A percentile compares a stretch with the other conserved stretches of the same genome.
Conservation (phyloP, 1,284 basidiomycete genomes). For the Retiboletus flavoniger region DNA sequence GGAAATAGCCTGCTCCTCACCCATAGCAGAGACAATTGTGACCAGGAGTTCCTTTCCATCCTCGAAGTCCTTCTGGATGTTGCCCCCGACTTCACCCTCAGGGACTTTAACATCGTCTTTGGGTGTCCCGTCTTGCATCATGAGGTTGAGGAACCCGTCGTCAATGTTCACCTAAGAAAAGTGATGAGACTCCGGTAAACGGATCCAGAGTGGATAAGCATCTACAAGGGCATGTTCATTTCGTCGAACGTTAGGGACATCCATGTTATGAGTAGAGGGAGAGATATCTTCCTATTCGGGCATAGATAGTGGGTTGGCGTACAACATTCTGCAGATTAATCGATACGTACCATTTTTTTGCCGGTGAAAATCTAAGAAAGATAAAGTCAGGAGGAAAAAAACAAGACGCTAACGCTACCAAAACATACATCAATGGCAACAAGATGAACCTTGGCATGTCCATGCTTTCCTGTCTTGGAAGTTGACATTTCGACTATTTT, state of each 20-base stretch:
- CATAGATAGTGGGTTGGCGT: not conserved
- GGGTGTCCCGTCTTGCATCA: slow-evolving; percentile 77
- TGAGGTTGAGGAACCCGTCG: slow-evolving; percentile 93
- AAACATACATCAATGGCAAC: slow-evolving; percentile 89
- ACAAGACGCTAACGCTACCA: slow-evolving; percentile 9
- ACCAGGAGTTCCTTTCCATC: slow-evolving; percentile 86
- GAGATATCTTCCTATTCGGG: slow-evolving; percentile 87
- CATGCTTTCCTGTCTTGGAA: slow-evolving; percentile 99
- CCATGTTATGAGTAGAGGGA: slow-evolving; percentile 99
- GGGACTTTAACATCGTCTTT: slow-evolving; percentile 98
- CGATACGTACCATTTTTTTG: slow-evolving; percentile 72
- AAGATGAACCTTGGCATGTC: slow-evolving; percentile 99
- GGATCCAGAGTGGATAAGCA: not conserved
- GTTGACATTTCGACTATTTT: slow-evolving; percentile 99
- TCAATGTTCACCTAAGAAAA: slow-evolving; percentile 72
- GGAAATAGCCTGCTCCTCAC: slow-evolving; percentile 88
- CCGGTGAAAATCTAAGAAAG: slow-evolving; percentile 83
- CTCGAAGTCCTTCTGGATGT: slow-evolving; percentile 77
- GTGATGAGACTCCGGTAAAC: slow-evolving; percentile 7
- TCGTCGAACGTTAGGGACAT: slow-evolving; percentile 93
- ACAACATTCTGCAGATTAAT: not conserved
- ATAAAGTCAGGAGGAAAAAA: slow-evolving; percentile 2
- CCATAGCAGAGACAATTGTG: slow-evolving; percentile 91
- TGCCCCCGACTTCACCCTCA: slow-evolving; percentile 78
- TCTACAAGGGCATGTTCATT: slow-evolving; percentile 89